These are phyloP conservation scores for Gloeopeniophorella convolvens DNA, from an alignment of 768 basidiomycete species.

Conservation along the genomic window DNA sequence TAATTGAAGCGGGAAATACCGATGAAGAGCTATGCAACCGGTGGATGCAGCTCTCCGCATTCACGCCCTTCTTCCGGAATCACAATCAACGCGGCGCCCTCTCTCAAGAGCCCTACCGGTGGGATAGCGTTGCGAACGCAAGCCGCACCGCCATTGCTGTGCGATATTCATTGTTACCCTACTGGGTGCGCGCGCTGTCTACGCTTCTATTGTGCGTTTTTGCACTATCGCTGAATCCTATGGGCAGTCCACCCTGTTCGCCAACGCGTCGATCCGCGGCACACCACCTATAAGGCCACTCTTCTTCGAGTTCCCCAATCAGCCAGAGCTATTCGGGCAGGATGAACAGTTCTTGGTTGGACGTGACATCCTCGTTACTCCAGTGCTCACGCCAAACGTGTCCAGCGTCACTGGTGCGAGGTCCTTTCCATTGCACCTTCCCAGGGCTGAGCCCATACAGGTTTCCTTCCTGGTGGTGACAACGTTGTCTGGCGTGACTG, in stretches of 20 bases:
- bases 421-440: no score
- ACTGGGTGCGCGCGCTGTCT: conserved; percentile 52
- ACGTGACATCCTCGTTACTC: conserved; percentile 64
- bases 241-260: conserved; percentile 76
- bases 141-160: conserved; percentile 64
- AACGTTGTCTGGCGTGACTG: conserved; percentile 62
- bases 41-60: conserved; percentile 85
- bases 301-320: conserved; percentile 72
- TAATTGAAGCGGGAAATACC: conserved; percentile 44
- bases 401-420: conserved; percentile 54
- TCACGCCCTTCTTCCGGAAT: conserved; percentile 78
- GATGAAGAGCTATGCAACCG: conserved; percentile 78
- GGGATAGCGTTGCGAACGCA: conserved; percentile 75
- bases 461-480: conserved; percentile 59
- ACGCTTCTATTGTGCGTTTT: background rate
- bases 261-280: conserved; percentile 55
- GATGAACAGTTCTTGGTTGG: conserved; percentile 73
- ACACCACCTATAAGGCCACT: conserved; percentile 69
- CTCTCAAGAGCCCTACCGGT: conserved; percentile 74
- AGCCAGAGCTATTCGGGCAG: conserved; percentile 54
- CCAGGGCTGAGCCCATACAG: conserved; percentile 34
- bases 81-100: conserved; percentile 63
- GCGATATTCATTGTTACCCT: conserved; percentile 67
- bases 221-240: no score
- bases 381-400: conserved; percentile 63